phyloP scores from a whole-genome alignment of 768 basidiomycete species.

The Termitomyces sp. region DNA sequence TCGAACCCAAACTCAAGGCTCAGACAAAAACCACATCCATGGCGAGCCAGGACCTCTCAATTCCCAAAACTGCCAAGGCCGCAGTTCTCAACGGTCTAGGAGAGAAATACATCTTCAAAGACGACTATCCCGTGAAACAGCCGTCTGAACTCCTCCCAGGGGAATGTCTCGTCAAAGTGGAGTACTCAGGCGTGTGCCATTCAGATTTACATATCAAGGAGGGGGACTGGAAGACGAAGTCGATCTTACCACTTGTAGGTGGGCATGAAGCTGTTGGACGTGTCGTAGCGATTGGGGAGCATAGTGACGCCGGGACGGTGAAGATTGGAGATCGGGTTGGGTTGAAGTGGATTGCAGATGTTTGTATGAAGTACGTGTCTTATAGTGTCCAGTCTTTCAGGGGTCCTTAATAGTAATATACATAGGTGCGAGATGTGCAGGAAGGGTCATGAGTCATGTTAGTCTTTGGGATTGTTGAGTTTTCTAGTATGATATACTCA shows the following conservation, averaged over 20 bases:
- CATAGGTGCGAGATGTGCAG: slow-evolving; percentile 66
- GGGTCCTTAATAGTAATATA: not conserved
- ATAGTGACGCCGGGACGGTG: slow-evolving; percentile 41
- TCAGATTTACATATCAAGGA: slow-evolving; percentile 68
- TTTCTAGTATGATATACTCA: not conserved
- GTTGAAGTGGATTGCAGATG: slow-evolving; percentile 60
- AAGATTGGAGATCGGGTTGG: slow-evolving; percentile 77
- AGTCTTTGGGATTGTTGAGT: not conserved
- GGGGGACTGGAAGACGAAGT: slow-evolving; percentile 50
- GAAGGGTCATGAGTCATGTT: slow-evolving; percentile 51
- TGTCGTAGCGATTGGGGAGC: slow-evolving; percentile 70
- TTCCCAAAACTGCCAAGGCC: slow-evolving; percentile 33
- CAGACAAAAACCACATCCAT: not conserved
- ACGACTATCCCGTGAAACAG: slow-evolving; percentile 52
- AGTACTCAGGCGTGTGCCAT: slow-evolving; percentile 62
- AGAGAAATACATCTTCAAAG: slow-evolving; percentile 25
- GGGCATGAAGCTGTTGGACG: slow-evolving; percentile 80
- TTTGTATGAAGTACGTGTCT: slow-evolving; percentile 30
- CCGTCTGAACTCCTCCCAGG: slow-evolving; percentile 52
- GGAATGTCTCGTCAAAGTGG: slow-evolving; percentile 68
- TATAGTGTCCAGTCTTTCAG: not conserved
- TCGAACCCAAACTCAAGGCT: not conserved
- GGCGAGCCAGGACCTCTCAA: slow-evolving; percentile 4
- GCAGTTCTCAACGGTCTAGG: slow-evolving; percentile 28
- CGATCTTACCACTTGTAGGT: slow-evolving; percentile 55